Evolutionary conservation across 2,329 filamentous ascomycete genomes (phyloP), one percentile per base, ranked within the genome.

Genomic region (Aspergillus neoniger): DNA sequence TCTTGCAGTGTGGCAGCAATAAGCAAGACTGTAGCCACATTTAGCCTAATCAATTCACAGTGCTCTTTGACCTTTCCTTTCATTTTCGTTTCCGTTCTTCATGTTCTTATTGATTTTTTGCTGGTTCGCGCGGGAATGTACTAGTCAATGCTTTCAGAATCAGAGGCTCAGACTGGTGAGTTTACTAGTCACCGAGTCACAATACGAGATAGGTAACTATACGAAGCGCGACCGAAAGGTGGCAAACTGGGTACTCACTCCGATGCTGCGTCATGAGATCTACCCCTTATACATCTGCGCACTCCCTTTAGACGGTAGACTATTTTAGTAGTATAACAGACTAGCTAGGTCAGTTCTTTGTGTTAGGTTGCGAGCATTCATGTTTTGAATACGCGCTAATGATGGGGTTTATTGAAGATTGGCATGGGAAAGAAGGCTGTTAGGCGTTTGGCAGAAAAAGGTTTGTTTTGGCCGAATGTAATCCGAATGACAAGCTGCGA

Each of bases 391-490:
- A 5, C 32, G 32, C 32, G 32, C 32, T 36, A 36, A 36, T 36
- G 32, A 36, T 36, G 32, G 4, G 32, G 32, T 36, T 14, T 36
- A 36, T 36, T 36, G 32, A 36, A 36, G 32, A 36, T 36, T 36
- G 32, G 12, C 32, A 36, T 36, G 32, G 32, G 32, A 36, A 14
- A 36, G 32, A 36, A 14, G 5, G 12, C 12, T 36, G 32, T 36
- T 36, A 36, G 32, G 32, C 32, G 32, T 12, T 14, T 12, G 32
- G 19, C 36, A 12, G 17, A 19, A 5, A 41, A 41, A 28, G 32
- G 14, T 23, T 44, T 53, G 50, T 61, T 63, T 48, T 28, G 25
- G 50, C 61, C 61, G 61, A 56, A 19, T 36, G 58, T 63, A 58
- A 63, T 43, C 61, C 58, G 47, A 21, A 57, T 9, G 14, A 15